Evolutionary conservation across 2,329 filamentous ascomycete species (phyloP).

Genomic region (Chrysosporium queenslandicum): DNA sequence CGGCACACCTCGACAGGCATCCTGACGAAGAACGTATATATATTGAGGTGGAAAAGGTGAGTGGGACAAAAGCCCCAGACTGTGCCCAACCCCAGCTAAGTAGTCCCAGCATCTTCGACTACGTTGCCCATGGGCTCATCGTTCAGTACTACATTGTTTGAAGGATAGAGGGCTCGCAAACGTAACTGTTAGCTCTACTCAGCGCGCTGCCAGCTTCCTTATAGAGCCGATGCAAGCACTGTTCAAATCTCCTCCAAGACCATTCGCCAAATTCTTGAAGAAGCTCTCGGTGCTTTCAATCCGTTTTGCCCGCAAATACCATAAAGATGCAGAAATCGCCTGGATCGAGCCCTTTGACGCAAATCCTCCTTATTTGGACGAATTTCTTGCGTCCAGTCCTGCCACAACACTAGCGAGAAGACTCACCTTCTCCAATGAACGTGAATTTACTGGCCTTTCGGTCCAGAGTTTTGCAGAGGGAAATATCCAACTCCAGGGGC

Average conservation of each 20-base stretch:
- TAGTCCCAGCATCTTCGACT: constrained; percentile 26
- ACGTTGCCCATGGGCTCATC: constrained; percentile 32
- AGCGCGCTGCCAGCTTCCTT: constrained; percentile 28
- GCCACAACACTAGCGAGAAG: constrained; percentile 27
- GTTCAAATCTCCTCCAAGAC: constrained; percentile 26
- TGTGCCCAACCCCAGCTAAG: not conserved
- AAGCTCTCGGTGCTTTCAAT: constrained; percentile 29
- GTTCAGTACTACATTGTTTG: constrained; percentile 27
- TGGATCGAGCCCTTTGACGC: constrained; percentile 30
- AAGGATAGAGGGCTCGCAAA: constrained; percentile 8
- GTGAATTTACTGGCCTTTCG: constrained; percentile 25
- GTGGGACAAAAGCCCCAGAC: not conserved
- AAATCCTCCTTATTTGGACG: constrained; percentile 27
- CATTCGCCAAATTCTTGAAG: constrained; percentile 28
- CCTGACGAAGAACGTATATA: constrained; percentile 28
- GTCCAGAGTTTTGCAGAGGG: constrained; percentile 20
- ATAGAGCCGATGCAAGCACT: constrained; percentile 31
- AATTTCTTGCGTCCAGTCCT: constrained; percentile 27
- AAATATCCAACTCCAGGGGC: constrained; percentile 17
- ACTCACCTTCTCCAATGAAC: constrained; percentile 25
- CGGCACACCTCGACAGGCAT: constrained; percentile 25
- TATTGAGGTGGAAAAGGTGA: constrained; percentile 30
- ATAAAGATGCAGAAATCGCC: constrained; percentile 27
- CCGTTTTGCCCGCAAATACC: constrained; percentile 29
- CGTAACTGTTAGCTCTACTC: constrained; percentile 12